A percentile compares a stretch with the other conserved stretches of the same genome.
Evolutionary conservation across 2,329 filamentous ascomycete genomes (phyloP).

Genomic region (Pseudovirgaria hyperparasitica): DNA sequence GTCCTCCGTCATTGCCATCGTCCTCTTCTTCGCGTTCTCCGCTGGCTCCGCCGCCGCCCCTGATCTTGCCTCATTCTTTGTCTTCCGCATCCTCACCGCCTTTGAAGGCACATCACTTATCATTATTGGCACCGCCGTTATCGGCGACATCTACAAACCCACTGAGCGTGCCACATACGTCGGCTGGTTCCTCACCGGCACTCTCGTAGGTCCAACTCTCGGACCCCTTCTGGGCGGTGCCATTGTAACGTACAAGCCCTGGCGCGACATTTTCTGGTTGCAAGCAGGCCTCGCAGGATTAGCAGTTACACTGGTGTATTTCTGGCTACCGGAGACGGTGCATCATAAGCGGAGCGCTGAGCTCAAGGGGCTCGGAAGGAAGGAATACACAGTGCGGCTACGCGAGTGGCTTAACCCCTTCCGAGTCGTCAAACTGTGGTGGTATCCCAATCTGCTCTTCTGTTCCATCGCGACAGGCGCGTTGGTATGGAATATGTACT

Average conservation of each 20-base stretch:
- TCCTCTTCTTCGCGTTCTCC: constrained; percentile 56
- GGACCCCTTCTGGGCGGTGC: constrained; percentile 62
- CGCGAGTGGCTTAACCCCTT: constrained; percentile 54
- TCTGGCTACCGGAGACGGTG: constrained; percentile 62
- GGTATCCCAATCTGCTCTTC: constrained; percentile 52
- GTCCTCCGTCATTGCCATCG: constrained; percentile 47
- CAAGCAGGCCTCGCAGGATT: constrained; percentile 55
- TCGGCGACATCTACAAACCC: constrained; percentile 43
- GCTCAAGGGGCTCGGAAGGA: constrained; percentile 40
- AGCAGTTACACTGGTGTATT: constrained; percentile 46
- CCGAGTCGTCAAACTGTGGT: constrained; percentile 49
- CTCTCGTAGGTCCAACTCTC: constrained; percentile 50
- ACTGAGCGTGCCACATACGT: constrained; percentile 60
- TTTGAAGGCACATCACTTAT: constrained; percentile 66
- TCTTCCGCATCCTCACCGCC: constrained; percentile 62
- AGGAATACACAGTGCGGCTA: constrained; percentile 41
- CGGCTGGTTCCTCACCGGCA: constrained; percentile 60
- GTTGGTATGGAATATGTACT: constrained; percentile 67
- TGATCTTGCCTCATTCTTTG: constrained; percentile 57
- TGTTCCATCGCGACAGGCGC: constrained; percentile 44
- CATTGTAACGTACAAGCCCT: constrained; percentile 60
- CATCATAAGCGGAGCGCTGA: constrained; percentile 51
- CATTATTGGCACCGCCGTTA: constrained; percentile 56
- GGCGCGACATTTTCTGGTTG: constrained; percentile 68
- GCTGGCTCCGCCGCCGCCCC: constrained; percentile 60